Conservation (phyloP, 495 filamentous ascomycete species). For the Daldinia concentrica region DNA sequence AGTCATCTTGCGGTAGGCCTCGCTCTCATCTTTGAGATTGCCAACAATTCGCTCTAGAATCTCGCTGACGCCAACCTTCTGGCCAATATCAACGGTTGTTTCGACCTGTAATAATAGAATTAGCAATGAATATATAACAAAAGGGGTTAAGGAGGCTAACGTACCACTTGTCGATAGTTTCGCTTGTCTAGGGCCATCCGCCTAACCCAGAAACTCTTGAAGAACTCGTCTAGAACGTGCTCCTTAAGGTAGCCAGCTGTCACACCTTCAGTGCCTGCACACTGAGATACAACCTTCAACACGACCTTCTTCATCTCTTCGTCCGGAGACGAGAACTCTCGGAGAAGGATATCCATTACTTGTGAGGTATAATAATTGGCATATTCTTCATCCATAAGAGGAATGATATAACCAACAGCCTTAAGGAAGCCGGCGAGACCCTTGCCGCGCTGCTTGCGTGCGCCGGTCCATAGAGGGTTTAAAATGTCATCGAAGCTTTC, state of each 20-base stretch:
- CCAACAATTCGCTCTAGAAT: constrained; percentile 92
- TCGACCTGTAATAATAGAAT: constrained; percentile 63
- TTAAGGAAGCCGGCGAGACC: constrained; percentile 96
- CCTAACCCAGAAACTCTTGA: constrained; percentile 98
- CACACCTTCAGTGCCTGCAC: constrained; percentile 91
- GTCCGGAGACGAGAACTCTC: constrained; percentile 95
- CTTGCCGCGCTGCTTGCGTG: constrained; percentile 94
- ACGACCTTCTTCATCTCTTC: constrained; percentile 99
- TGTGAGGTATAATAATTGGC: constrained; percentile 98
- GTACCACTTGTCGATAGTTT: constrained; percentile 90
- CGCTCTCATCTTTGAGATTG: constrained; percentile 97
- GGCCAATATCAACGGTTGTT: constrained; percentile 95
- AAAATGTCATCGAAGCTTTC: constrained; percentile 98
- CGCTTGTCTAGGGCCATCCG: constrained; percentile 96
- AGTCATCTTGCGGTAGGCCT: constrained; percentile 99
- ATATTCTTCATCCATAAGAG: constrained; percentile 99
- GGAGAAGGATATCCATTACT: constrained; percentile 97
- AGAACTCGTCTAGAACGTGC: constrained; percentile 93
- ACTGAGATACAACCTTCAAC: constrained; percentile 96
- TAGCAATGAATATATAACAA: constrained; percentile 3
- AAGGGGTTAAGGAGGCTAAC: constrained; percentile 3
- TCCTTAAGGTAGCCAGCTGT: constrained; percentile 95
- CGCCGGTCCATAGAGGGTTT: constrained; percentile 96
- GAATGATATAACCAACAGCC: constrained; percentile 97
- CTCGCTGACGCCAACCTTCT: constrained; percentile 95